Base-by-base conservation (phyloP, 208 protist species). In the Trypanosoma congolense region DNA sequence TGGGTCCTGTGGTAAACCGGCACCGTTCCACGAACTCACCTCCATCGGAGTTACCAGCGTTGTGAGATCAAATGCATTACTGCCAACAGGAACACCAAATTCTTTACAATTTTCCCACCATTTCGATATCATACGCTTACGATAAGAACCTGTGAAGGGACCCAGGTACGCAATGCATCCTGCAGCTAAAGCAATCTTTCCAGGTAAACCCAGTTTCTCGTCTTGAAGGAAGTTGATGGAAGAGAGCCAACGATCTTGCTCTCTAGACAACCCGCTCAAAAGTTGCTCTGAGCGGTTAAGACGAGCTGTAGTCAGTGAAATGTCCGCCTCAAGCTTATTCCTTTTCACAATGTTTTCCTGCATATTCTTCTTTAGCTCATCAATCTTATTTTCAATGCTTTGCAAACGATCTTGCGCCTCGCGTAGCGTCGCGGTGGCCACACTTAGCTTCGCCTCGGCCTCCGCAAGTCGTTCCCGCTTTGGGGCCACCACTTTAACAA, bases 11-110 rank as follows among this genome's bases (percentile, higher is more conserved):
- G 98, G 98, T 19, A 99, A 87, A 3, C 96, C 95, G 42, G 89
- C 75, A 49, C 97, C 88, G 8, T 78, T 72, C 97, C 97, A 99
- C 25, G 80, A 81, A 4, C 94, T 87, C 1, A 98, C 75, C 49
- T 74, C 59, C 5, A 98, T 81, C 0, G 93, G 92, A 60, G 97
- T 90, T 24, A 90, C 87, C 22, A 98, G 87, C 46, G 74, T 88
- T 16, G 63, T 68, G 0, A 98, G 76, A 25, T 79, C 71, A 68
- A 97, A 98, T 10, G 31, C 59, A 5, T 63, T 64, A 8, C 59
- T 58, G 56, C 83, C 75, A 5, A 97, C 61, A 4, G 89, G 89
- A 8, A 97, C 75, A 12, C 46, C 21, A 16, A 92, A 60, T 42
- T 74, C 56, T 14, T 69, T 56, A 68, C 83, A 90, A 35, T 75